Evolutionary conservation across 148 eudicot species (phyloP), one percentile per base, ranked within the genome.

Genomic region (Fagopyrum tataricum): DNA sequence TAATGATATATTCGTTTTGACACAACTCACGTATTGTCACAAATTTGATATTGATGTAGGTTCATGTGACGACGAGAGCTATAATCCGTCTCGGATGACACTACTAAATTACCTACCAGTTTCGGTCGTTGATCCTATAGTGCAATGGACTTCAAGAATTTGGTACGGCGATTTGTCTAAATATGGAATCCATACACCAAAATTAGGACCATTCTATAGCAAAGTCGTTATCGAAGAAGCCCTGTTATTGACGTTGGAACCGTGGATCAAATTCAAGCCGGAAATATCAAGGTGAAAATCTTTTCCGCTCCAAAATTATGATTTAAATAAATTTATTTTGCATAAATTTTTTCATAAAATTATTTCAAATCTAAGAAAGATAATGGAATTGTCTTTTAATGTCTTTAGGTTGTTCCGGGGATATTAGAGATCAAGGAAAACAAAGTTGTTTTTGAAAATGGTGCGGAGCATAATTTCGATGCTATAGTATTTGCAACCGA

Each of bases 171-270:
- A 83, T 23, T 75, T 80, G 64, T 76, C 84, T 0, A 80, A 78
- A 2, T 78, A 76, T 44, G 84, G 86, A 0, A 78, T 83, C 6
- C 75, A 14, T 68, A 70, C 83, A 61, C 86, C 83, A 10, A 59
- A 70, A 0, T 5, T 69, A 64, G 83, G 86, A 13, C 79, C 83
- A 1, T 83, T 83, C 37, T 70, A 59, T n/a, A 70, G 75, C 6
- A 83, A 83, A 59, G 62, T 11, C 3, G 48, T 58, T 4, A 44
- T 41, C 0, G 86, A 17, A 72, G 79, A 42, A 69, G 77, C 17
- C 77, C 81, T 1, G 83, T 80, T 1, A 62, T 83, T 61, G 81
- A 80, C 69, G 79, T 83, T 37, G 86, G 86, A 12, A 80, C 86
- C 6, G 10, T 83, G 8, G 79, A 48, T 31, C 73, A 71, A 59